Evolutionary conservation across 495 filamentous ascomycete species (phyloP).

Genomic region (Tuber borchii): DNA sequence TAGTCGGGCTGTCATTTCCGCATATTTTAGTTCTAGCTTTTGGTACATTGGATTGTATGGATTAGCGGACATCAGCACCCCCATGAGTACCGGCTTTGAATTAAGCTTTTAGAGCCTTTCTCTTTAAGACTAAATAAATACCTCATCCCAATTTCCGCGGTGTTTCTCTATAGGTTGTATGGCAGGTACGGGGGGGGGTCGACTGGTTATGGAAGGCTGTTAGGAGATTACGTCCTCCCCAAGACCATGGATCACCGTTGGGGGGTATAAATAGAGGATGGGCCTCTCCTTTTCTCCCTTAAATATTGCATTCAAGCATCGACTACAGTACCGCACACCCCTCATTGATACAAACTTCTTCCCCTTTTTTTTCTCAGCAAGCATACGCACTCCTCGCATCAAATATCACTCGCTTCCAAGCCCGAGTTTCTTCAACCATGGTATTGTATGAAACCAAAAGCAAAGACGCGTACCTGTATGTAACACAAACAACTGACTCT

Average conservation of each 20-base stretch:
- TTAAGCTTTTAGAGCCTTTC: neutral
- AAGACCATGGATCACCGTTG: neutral
- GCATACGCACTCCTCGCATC: neutral
- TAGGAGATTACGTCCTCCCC: neutral
- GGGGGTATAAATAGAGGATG: neutral
- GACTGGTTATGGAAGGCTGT: neutral
- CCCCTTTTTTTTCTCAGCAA: neutral
- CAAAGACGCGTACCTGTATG: neutral
- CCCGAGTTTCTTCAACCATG: neutral
- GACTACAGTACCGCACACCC: neutral
- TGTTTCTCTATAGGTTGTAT: neutral
- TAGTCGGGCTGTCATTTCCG: no score
- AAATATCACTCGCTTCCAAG: slow-evolving; percentile 1
- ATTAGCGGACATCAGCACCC: no score
- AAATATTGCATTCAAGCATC: no score
- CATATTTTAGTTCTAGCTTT: no score
- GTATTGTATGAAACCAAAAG: neutral
- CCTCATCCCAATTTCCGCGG: neutral
- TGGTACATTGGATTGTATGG: no score
- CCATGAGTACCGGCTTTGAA: no score
- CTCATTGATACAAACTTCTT: no score
- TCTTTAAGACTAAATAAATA: neutral
- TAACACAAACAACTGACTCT: neutral
- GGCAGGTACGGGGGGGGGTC: neutral
- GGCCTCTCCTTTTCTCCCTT: no score